Evolutionary conservation across 108 stramenopile genomes (phyloP).

Genomic region (Cyclotella baltica): DNA sequence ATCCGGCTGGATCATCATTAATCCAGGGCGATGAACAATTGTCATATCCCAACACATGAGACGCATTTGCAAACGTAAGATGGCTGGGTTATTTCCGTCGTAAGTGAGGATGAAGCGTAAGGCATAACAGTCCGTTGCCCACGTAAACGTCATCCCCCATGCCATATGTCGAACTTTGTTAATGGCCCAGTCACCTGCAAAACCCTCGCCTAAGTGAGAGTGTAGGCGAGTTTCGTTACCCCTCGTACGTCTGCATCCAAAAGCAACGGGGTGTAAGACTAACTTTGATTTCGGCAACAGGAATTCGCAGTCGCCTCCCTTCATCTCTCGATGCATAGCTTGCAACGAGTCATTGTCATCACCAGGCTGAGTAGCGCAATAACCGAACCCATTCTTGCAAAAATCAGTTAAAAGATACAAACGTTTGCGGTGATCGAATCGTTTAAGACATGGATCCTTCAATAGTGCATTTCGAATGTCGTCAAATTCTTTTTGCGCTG

Average conservation of each 20-base stretch:
- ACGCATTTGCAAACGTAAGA: conserved; percentile 23
- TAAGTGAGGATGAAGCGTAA: conserved; percentile 21
- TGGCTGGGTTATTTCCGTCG: conserved; percentile 15
- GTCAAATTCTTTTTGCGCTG: not conserved
- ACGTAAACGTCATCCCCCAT: no score
- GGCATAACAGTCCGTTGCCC: no score
- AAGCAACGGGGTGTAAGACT: conserved; percentile 2
- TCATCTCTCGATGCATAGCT: conserved; percentile 1
- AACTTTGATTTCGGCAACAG: not conserved
- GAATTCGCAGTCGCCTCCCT: conserved; percentile 7
- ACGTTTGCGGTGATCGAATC: no score
- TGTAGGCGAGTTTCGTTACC: no score
- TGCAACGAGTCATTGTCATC: not conserved
- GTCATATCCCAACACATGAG: conserved; percentile 9
- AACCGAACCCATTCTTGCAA: no score
- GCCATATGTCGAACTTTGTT: not conserved
- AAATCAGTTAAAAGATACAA: no score
- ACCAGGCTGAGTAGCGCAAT: conserved; percentile 14
- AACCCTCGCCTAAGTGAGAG: no score
- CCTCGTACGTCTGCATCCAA: not conserved
- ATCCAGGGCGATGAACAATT: conserved; percentile 3
- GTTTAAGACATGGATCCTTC: no score
- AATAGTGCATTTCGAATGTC: conserved; percentile 8
- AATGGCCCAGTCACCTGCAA: not conserved
- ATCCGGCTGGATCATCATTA: not conserved